phyloP scores from a whole-genome alignment of 495 filamentous ascomycete species.

The Annulohypoxylon nitens region DNA sequence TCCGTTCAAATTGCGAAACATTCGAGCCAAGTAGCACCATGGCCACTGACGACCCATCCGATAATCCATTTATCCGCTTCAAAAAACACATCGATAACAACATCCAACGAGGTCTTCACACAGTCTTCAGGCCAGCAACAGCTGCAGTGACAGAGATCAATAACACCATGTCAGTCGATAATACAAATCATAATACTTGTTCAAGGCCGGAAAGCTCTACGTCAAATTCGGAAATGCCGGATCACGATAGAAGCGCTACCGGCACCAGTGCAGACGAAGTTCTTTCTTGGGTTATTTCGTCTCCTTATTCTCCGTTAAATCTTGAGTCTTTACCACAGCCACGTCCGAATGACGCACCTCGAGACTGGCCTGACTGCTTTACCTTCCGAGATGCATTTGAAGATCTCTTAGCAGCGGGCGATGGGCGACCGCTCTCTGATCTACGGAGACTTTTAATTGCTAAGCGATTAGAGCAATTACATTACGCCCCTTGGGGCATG shows the following conservation, averaged over 20 bases:
- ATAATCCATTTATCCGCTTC: constrained; percentile 61
- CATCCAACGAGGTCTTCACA: constrained; percentile 54
- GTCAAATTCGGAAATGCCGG: constrained; percentile 4
- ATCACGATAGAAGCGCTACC: background rate
- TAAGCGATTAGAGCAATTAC: constrained; percentile 28
- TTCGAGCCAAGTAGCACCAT: constrained; percentile 27
- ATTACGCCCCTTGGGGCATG: constrained; percentile 28
- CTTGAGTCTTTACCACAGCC: constrained; percentile 50
- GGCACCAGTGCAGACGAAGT: constrained; percentile 25
- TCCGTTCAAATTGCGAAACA: background rate
- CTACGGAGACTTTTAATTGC: constrained; percentile 7
- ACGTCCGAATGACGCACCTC: constrained; percentile 44
- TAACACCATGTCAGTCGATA: constrained; percentile 8
- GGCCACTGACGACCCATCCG: constrained; percentile 34
- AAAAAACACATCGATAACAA: constrained; percentile 58
- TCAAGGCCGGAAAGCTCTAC: background rate
- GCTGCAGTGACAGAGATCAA: constrained; percentile 2
- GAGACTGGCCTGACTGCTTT: constrained; percentile 37
- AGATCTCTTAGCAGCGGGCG: constrained; percentile 53
- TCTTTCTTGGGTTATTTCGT: constrained; percentile 42
- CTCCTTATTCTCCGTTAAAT: constrained; percentile 55
- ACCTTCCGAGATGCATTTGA: constrained; percentile 60
- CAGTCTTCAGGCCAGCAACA: constrained; percentile 42
- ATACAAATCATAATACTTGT: background rate
- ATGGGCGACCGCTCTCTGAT: constrained; percentile 43